Conservation (phyloP, 768 basidiomycete species). For the Rhizopogon rudus region DNA sequence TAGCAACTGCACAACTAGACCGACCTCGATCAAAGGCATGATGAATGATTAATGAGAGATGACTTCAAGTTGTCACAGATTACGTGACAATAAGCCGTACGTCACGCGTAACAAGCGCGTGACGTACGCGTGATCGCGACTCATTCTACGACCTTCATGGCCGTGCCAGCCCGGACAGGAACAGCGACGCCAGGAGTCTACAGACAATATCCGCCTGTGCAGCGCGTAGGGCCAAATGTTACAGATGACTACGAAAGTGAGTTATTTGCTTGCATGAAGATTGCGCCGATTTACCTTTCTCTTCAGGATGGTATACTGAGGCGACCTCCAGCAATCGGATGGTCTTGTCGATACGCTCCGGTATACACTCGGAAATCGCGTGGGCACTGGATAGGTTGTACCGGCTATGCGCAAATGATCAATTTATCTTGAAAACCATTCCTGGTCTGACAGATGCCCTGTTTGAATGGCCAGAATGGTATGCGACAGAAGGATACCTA, state of each 20-base stretch:
- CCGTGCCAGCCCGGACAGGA: slow-evolving; percentile 25
- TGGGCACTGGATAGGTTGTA: slow-evolving; percentile 90
- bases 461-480: slow-evolving; percentile 88
- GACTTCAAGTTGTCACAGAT: neutral
- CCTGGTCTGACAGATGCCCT: slow-evolving; percentile 81
- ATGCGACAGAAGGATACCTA: slow-evolving; percentile 56
- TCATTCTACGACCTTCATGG: slow-evolving; percentile 15
- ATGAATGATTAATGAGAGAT: neutral
- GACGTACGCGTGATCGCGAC: slow-evolving; percentile 14
- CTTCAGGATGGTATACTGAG: slow-evolving; percentile 83
- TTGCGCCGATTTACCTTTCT: slow-evolving; percentile 4
- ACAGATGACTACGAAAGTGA: slow-evolving; percentile 78
- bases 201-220: slow-evolving; percentile 17
- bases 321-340: slow-evolving; percentile 76
- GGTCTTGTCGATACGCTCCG: slow-evolving; percentile 84
- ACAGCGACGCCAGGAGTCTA: slow-evolving; percentile 15
- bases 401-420: slow-evolving; percentile 73
- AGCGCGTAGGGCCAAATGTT: slow-evolving; percentile 35
- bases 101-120: slow-evolving; percentile 19
- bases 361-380: slow-evolving; percentile 73
- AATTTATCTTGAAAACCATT: slow-evolving; percentile 64
- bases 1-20: slow-evolving; percentile 1
- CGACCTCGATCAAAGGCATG: slow-evolving; percentile 56
- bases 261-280: slow-evolving; percentile 13
- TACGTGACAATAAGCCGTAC: neutral